Evolutionary conservation across 2,329 filamentous ascomycete species (phyloP), one percentile per base, ranked within the genome.

Genomic region (Blumeriella jaapii): DNA sequence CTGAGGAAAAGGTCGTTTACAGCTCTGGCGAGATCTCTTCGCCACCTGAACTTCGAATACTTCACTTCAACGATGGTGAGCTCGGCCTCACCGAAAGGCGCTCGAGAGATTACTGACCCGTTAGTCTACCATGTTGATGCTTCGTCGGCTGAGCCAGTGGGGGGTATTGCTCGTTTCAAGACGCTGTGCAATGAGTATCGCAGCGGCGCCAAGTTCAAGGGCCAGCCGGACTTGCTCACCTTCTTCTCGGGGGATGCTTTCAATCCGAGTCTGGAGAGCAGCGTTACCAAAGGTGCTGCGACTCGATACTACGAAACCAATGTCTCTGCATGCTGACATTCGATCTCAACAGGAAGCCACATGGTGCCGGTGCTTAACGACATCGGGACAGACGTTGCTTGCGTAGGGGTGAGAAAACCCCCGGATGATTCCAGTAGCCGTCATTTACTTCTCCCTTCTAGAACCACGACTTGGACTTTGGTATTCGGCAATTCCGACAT

Each of bases 101-200:
- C 7, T 10, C 20, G 2, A 19, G 3, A 23, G 10, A 13, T 19
- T 28, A 6, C 24, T 18, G 10, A 29, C n/a, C n/a, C 18, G 5
- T n/a, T 13, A 41, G 39, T 41, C n/a, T 41, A 41, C 13, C 39
- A 41, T 22, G 36, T 41, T 18, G 39, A 41, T 35, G 39, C 35
- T 11, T 41, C 39, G 2, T 41, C 39, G n/a, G 39, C 39, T 8
- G 39, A 41, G 22, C 39, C 39, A n/a, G 39, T 41, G 3, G 39
- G 39, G 23, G 39, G 39, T 3, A 41, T 41, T 31, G 39, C 39
- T 37, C 34, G 39, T 3, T 41, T 41, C 39, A 41, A 38, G 17
- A 41, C 39, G 8, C 14, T 41, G 12, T 34, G 34, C 20, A 41
- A 41, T 23, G 39, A 41, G 34, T 41, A 41, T 14, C 17, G 27